Evolutionary conservation across 345 rosid species (phyloP), one percentile per base, ranked within the genome.

Genomic region (Bruguiera sexangula): DNA sequence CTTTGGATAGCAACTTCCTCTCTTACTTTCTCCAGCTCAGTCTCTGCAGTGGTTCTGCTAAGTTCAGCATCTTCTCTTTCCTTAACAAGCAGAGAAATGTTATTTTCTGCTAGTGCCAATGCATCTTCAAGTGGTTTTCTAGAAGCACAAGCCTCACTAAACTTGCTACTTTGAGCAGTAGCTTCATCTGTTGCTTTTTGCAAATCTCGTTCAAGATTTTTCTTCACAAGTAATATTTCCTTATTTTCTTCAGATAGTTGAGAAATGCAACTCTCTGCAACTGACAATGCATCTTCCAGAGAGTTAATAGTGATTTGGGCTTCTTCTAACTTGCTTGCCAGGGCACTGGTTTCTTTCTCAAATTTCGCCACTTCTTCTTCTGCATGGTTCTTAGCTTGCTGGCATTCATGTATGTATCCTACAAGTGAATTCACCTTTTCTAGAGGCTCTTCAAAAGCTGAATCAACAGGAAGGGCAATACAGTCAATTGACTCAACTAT

Each of bases 61-160:
- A 72, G 76, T 72, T 82, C 86, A 77, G 82, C 85, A 79, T 85
- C 97, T 78, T 91, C 93, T 76, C 85, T 88, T 80, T 85, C 96
- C 76, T 69, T 86, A 61, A 77, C 73, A 43, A 89, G 80, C 57
- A 74, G 73, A 51, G 83, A 78, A 77, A 85, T 81, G 60, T 82
- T 83, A 67, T 64, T 82, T 77, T 87, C 92, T 55, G 90, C 89
- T 65, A 71, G 73, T 56, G 71, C 79, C 78, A 89, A 80, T 66
- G 87, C 85, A 76, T 84, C 86, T 82, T 91, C 96, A 76, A 89
- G 86, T 20, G 93, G 78, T 63, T 75, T 81, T 75, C 63, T 85
- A 71, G 76, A 52, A 56, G 82, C 86, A 72, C 51, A 67, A 75
- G 77, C 87, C 82, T 86, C 93, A 34, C 69, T 79, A 62, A 81